Percentiles rank a stretch among this genome's conserved stretches.
Evolutionary conservation across 371 early-diverging fungal genomes (phyloP).

Genomic region (Antonospora locustae): DNA sequence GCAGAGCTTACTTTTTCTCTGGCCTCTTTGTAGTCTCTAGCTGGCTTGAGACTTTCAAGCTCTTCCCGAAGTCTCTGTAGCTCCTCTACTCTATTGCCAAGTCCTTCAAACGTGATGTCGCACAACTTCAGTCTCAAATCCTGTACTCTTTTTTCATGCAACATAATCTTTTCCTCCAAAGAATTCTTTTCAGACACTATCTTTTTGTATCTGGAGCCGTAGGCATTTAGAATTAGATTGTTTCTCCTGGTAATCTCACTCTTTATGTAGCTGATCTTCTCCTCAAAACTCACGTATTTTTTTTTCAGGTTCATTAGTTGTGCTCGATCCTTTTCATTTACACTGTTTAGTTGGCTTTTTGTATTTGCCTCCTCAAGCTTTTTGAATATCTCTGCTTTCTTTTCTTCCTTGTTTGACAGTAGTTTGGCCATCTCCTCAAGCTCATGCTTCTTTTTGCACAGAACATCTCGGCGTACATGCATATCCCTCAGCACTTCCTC

Average conservation of each 20-base stretch:
- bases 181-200: constrained; percentile 8
- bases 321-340: not conserved
- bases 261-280: constrained; percentile 10
- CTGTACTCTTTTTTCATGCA: constrained; percentile 37
- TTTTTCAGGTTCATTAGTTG: not conserved
- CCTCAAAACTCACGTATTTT: not conserved
- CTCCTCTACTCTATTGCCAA: constrained; percentile 15
- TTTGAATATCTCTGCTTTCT: not conserved
- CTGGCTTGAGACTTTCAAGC: constrained; percentile 2
- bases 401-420: not conserved
- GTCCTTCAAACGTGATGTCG: not conserved
- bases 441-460: constrained; percentile 8
- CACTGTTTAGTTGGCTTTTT: not conserved
- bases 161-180: constrained; percentile 31
- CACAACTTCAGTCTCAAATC: constrained; percentile 27
- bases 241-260: constrained; percentile 7
- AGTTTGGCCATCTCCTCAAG: not conserved
- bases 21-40: constrained; percentile 8
- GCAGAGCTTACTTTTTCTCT: constrained; percentile 4
- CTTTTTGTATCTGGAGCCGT: not conserved
- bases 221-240: not conserved
- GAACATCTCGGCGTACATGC: constrained; percentile 12
- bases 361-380: not conserved
- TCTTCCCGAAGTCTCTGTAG: constrained; percentile 5
- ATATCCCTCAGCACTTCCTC: constrained; percentile 24